These are phyloP conservation scores for Candida ponderosae DNA, from an alignment of 805 yeast genomes.

Conservation along the genomic window DNA sequence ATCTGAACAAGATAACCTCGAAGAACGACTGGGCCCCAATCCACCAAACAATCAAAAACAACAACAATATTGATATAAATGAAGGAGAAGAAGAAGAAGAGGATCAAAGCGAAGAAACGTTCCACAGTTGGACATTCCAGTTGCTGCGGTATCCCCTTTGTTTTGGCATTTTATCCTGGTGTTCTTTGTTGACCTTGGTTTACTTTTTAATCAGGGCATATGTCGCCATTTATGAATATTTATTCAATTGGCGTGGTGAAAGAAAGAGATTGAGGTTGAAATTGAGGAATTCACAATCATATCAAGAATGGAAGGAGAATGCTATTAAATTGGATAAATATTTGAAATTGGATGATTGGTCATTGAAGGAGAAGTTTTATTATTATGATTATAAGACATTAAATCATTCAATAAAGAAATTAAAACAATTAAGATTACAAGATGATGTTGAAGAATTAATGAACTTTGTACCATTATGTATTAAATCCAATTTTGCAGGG, in stretches of 20 bases:
- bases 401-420: constrained; percentile 34
- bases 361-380: constrained; percentile 47
- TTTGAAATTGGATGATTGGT: constrained; percentile 60
- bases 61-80: too few relatives aligned
- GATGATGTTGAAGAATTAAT: constrained; percentile 38
- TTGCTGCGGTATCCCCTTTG: constrained; percentile 63
- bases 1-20: constrained; percentile 30
- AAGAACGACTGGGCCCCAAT: constrained; percentile 42
- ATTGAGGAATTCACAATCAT: constrained; percentile 41
- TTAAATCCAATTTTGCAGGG: constrained; percentile 72
- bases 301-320: constrained; percentile 54
- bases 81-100: too few relatives aligned
- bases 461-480: constrained; percentile 53
- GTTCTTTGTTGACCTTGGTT: constrained; percentile 35
- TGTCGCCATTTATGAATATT: constrained; percentile 55
- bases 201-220: constrained; percentile 49
- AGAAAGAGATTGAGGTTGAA: constrained; percentile 39
- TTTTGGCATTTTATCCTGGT: constrained; percentile 45
- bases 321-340: constrained; percentile 51
- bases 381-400: constrained; percentile 65
- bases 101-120: constrained; percentile 20
- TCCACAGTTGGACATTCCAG: constrained; percentile 33
- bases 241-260: constrained; percentile 54
- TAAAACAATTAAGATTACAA: constrained; percentile 27
- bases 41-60: constrained; percentile 18